Evolutionary conservation across 148 eudicot genomes (phyloP).

Genomic region (Chenopodium berlandieri): DNA sequence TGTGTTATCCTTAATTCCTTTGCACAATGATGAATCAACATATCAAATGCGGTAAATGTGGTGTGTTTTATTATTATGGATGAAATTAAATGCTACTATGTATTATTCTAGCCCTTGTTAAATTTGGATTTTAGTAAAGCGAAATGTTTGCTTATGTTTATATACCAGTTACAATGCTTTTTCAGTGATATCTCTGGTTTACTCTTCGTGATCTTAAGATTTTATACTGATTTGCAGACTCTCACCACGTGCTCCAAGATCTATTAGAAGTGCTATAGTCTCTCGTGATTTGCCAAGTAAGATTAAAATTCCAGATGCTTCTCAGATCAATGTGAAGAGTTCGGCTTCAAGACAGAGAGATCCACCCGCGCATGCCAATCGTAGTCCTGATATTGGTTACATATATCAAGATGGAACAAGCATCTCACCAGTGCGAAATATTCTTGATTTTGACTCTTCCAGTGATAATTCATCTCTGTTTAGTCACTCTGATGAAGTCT

Average conservation of each 20-base stretch:
- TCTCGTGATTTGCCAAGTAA: constrained; percentile 41
- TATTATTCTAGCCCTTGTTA: too few species aligned
- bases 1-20: neutral
- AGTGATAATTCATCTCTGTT: constrained; percentile 63
- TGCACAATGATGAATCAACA: neutral
- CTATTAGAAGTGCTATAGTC: constrained; percentile 46
- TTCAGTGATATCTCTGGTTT: neutral
- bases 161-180: neutral
- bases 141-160: neutral
- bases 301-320: constrained; percentile 28
- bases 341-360: constrained; percentile 22
- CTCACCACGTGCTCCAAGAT: constrained; percentile 86
- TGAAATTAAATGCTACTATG: neutral
- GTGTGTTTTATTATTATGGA: neutral
- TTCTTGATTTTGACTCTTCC: constrained; percentile 45
- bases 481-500: constrained; percentile 51
- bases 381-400: constrained; percentile 14
- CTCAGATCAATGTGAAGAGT: constrained; percentile 18
- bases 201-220: neutral
- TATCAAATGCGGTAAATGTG: neutral
- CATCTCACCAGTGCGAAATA: constrained; percentile 17
- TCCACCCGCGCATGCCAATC: constrained; percentile 13
- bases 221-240: constrained; percentile 40
- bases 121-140: neutral
- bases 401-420: constrained; percentile 23